Conservation (phyloP, 306 rosid species). For the Fagus sylvatica region DNA sequence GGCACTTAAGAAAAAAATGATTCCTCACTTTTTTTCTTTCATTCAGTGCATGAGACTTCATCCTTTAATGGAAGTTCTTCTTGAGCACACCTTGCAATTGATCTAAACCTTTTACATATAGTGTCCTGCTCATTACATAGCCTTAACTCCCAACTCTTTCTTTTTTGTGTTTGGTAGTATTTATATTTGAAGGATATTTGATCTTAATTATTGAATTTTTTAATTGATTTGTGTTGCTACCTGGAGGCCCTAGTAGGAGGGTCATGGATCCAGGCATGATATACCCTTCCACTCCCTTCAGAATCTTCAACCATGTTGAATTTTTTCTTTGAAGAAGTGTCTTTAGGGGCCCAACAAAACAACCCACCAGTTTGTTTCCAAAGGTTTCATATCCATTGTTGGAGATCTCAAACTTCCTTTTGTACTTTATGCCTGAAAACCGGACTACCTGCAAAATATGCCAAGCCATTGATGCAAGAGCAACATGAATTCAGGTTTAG, state of each 20-base stretch:
- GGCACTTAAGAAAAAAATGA: no score
- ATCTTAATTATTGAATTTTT: not conserved
- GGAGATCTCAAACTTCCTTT: not conserved
- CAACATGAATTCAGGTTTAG: not conserved
- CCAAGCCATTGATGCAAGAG: not conserved
- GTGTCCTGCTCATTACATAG: no score
- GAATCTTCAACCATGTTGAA: not conserved
- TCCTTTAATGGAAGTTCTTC: no score
- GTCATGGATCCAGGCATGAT: constrained; percentile 9
- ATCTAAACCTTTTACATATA: no score
- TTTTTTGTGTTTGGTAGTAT: not conserved
- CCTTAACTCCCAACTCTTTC: no score
- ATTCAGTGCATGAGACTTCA: no score
- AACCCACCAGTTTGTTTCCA: constrained; percentile 1
- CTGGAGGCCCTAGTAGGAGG: constrained; percentile 8
- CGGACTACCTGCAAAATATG: not conserved
- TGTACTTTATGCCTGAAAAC: not conserved
- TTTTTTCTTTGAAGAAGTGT: not conserved
- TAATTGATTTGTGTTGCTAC: not conserved
- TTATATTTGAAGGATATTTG: not conserved
- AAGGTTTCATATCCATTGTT: constrained; percentile 9
- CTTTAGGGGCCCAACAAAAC: constrained; percentile 10
- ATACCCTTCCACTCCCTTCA: constrained; percentile 10
- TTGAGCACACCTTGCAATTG: no score
- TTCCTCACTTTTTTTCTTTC: no score